A percentile compares a stretch with the other conserved stretches of the same genome.
phyloP scores from a whole-genome alignment of 345 rosid species.

The Euphorbia tirucalli region DNA sequence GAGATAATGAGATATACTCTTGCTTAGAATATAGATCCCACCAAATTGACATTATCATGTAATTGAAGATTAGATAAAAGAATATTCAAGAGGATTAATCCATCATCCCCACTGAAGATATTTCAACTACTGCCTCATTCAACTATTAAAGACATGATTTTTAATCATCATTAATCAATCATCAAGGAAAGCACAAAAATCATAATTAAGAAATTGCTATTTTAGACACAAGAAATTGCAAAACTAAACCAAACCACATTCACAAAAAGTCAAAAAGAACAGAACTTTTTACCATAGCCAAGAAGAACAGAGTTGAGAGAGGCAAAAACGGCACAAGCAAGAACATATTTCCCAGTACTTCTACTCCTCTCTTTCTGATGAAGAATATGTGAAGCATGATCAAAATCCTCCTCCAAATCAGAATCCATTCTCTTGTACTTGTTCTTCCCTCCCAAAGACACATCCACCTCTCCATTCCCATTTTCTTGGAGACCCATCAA shows the following conservation, averaged over 20 bases:
- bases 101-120: background rate
- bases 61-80: background rate
- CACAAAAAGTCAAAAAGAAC: background rate
- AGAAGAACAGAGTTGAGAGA: conserved; percentile 88
- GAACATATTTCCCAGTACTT: conserved; percentile 27
- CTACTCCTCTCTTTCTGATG: conserved; percentile 13
- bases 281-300: conserved; percentile 62
- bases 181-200: background rate
- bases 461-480: conserved; percentile 37
- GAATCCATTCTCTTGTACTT: conserved; percentile 80
- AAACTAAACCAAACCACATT: background rate
- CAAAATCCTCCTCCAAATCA: conserved; percentile 25
- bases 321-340: conserved; percentile 82
- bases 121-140: background rate
- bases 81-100: background rate
- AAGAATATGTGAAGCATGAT: conserved; percentile 16
- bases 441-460: conserved; percentile 55
- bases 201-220: no score
- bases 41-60: background rate
- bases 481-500: conserved; percentile 56
- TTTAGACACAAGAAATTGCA: background rate
- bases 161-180: background rate
- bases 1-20: no score
- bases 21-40: background rate
- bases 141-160: background rate